Evolutionary conservation across 2,329 filamentous ascomycete species (phyloP).

Genomic region (Mariannaea elegans): DNA sequence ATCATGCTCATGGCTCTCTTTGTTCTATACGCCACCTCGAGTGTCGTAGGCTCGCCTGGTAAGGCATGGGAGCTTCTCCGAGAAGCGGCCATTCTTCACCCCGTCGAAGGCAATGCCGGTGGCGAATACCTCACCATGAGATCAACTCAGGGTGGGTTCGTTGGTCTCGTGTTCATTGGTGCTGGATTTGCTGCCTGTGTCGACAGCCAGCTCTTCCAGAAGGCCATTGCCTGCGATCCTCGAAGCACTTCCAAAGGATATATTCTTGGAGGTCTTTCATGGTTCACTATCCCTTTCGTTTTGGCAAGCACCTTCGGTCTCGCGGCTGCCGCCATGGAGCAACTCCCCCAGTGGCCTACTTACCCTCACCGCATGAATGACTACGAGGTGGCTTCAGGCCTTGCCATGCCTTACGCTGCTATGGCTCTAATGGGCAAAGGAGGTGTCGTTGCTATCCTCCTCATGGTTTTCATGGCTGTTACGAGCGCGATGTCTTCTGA

Average conservation of each 20-base stretch:
- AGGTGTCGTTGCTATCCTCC: slow-evolving; percentile 76
- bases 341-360: slow-evolving; percentile 73
- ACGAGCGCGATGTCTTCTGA: slow-evolving; percentile 20
- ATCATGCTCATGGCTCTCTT: slow-evolving; percentile 20
- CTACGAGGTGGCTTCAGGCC: slow-evolving; percentile 77
- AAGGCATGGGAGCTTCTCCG: slow-evolving; percentile 16
- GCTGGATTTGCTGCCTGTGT: slow-evolving; percentile 16
- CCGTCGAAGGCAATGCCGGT: slow-evolving; percentile 10
- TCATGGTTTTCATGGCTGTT: slow-evolving; percentile 81
- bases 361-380: slow-evolving; percentile 74
- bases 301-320: slow-evolving; percentile 86
- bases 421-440: slow-evolving; percentile 81
- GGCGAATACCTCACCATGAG: slow-evolving; percentile 20
- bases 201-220: slow-evolving; percentile 45
- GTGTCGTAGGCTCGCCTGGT: slow-evolving; percentile 5
- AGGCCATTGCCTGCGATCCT: slow-evolving; percentile 84
- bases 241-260: slow-evolving; percentile 87
- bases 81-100: slow-evolving; percentile 10
- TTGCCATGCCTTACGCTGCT: slow-evolving; percentile 83
- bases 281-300: slow-evolving; percentile 90
- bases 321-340: slow-evolving; percentile 78
- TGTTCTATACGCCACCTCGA: slow-evolving; percentile 18
- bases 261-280: slow-evolving; percentile 80
- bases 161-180: slow-evolving; percentile 17
- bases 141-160: slow-evolving; percentile 12